Conservation (phyloP, 805 yeast species). For the Pichia heedii region DNA sequence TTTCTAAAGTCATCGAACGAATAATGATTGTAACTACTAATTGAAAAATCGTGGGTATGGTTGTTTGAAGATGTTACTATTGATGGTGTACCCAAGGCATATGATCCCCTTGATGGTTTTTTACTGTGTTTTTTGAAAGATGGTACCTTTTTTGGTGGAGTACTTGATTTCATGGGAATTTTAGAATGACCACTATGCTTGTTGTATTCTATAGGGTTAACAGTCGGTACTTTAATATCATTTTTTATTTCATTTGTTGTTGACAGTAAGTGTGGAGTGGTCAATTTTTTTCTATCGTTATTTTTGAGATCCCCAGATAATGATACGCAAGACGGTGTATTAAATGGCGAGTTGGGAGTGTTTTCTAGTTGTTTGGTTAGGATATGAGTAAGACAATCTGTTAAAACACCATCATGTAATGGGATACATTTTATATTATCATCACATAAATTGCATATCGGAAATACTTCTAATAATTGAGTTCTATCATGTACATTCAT, state of each 20-base stretch:
- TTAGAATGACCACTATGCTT: background rate
- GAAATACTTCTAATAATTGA: slow-evolving; percentile 14
- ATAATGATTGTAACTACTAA: slow-evolving; percentile 11
- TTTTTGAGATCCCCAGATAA: background rate
- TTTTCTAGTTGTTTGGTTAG: background rate
- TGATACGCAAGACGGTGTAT: background rate
- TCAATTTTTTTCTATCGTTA: background rate
- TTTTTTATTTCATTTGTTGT: no score
- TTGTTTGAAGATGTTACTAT: slow-evolving; percentile 23
- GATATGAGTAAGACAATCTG: slow-evolving; percentile 15
- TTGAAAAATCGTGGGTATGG: background rate
- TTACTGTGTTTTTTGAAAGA: slow-evolving; percentile 13
- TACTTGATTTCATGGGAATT: background rate
- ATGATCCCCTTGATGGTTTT: slow-evolving; percentile 28
- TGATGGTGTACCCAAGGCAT: slow-evolving; percentile 26
- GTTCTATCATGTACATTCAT: slow-evolving; percentile 3
- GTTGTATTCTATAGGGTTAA: background rate
- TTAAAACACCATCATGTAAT: slow-evolving; percentile 10
- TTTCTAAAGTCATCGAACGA: slow-evolving; percentile 14
- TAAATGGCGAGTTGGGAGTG: background rate
- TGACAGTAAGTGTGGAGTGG: no score
- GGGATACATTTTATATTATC: slow-evolving; percentile 18
- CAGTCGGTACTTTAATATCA: background rate
- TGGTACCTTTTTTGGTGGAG: background rate
- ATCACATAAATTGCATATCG: slow-evolving; percentile 20